Percentiles rank a stretch among this genome's conserved stretches.
Conservation (phyloP, 345 rosid genomes). For the Aquilaria malaccensis region DNA sequence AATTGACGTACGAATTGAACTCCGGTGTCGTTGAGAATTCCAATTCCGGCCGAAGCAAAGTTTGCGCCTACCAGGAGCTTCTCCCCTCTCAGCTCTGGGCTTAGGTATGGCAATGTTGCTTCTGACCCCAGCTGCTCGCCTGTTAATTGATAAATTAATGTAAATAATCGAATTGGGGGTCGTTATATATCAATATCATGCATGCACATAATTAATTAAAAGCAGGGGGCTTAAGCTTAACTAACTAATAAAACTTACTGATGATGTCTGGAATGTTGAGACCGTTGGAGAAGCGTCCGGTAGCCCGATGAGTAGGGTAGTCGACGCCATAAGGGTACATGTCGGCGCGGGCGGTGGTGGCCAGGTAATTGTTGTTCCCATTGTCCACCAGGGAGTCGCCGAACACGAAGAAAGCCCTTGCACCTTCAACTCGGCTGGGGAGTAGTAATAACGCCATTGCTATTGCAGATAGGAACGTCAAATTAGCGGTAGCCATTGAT, state of each 20-base stretch:
- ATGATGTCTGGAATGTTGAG: slow-evolving; percentile 77
- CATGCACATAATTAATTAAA: background rate
- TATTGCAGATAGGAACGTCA: too few relatives aligned
- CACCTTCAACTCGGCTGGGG: slow-evolving; percentile 27
- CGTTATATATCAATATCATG: background rate
- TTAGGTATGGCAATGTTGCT: slow-evolving; percentile 68
- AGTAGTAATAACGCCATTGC: too few relatives aligned
- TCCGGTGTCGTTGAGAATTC: slow-evolving; percentile 88
- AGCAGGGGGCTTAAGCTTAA: background rate
- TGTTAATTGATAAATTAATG: slow-evolving; percentile 6
- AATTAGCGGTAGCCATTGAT: too few relatives aligned
- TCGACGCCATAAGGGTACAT: slow-evolving; percentile 77
- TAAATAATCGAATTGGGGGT: background rate
- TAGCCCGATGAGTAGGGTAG: slow-evolving; percentile 55
- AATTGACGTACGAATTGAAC: slow-evolving; percentile 53
- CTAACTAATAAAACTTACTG: slow-evolving; percentile 16
- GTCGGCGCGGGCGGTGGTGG: slow-evolving; percentile 80
- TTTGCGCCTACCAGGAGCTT: slow-evolving; percentile 75
- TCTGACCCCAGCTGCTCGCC: slow-evolving; percentile 65
- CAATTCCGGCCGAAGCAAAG: slow-evolving; percentile 91
- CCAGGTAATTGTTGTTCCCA: slow-evolving; percentile 80
- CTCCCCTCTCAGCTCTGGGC: slow-evolving; percentile 55
- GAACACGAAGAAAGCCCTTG: slow-evolving; percentile 62
- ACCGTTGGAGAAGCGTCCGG: slow-evolving; percentile 90
- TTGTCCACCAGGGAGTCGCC: slow-evolving; percentile 87